Base-by-base conservation (phyloP, 169 alveolate genomes). In the Plasmodium falciparum region DNA sequence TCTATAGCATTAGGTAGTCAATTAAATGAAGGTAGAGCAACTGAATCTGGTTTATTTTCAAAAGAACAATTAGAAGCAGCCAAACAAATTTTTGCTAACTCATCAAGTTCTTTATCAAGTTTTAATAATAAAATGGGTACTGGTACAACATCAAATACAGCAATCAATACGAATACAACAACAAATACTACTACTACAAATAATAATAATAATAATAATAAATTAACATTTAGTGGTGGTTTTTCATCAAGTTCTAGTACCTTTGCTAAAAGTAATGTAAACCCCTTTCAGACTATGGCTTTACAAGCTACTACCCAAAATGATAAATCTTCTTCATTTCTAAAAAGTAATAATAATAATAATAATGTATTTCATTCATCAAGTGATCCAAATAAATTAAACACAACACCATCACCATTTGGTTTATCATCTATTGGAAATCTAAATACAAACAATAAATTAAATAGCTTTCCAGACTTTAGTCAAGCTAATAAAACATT, bases 1-100 rank as follows among this genome's bases (percentile, higher is more conserved):
- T 83, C 91, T 9, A 83, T 83, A 26, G 91, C 91, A 8, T 83
- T 83, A 83, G 91, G 91, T 29, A 83, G 91, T 17, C 91, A 83
- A 24, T 54, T 83, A 69, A 83, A 83, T 54, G 85, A 83, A 54
- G 91, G 70, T 15, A 70, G 91, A 11, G 61, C 54, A 29, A 56
- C 91, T 29, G 91, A 83, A 69, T 43, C 67, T 54, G 91, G 91
- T 4, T 29, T 83, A 56, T 83, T 83, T 61, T 83, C 91, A 69
- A 83, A 83, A 50, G 91, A 83, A 49, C 91, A 83, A 20, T 58
- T 83, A 56, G 91, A 83, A 45, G 91, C 91, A 15, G 91, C 91
- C 33, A 83, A 83, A 67, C 80, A 83, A 58, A 83, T 83, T 15
- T 83, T 83, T 29, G 91, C 91, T 22, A 83, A 83, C 12, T 83